phyloP scores from a whole-genome alignment of 2,329 filamentous ascomycete genomes.

The Leptodontidium sp. region DNA sequence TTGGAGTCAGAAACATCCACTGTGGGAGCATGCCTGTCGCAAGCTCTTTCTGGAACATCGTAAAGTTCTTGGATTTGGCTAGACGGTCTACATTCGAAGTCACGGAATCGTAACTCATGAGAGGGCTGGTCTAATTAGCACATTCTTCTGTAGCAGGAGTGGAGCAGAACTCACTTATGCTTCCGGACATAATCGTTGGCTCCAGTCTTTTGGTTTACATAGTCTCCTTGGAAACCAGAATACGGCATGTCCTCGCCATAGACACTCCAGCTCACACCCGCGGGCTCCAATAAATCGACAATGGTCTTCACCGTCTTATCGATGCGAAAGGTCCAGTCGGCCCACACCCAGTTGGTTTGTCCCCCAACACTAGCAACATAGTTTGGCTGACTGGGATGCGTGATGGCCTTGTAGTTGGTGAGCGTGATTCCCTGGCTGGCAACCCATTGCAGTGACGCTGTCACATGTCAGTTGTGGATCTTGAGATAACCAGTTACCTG shows the following conservation, averaged over 20 bases:
- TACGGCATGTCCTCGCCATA: constrained; percentile 83
- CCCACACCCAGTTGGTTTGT: constrained; percentile 73
- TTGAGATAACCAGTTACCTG: not conserved
- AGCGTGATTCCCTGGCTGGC: constrained; percentile 69
- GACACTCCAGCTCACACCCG: constrained; percentile 63
- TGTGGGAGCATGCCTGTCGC: constrained; percentile 70
- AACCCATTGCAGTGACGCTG: constrained; percentile 60
- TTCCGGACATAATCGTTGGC: constrained; percentile 83
- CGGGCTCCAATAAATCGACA: constrained; percentile 58
- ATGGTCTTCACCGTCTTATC: constrained; percentile 65
- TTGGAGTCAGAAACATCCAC: constrained; percentile 76
- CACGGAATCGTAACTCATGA: constrained; percentile 70
- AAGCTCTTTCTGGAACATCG: constrained; percentile 73
- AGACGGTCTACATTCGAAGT: constrained; percentile 65
- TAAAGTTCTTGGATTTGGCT: constrained; percentile 77
- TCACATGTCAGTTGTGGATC: constrained; percentile 45
- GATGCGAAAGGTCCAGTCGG: constrained; percentile 68
- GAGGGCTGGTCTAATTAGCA: constrained; percentile 46
- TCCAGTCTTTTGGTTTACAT: constrained; percentile 68
- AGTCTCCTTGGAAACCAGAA: constrained; percentile 73
- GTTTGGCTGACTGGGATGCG: constrained; percentile 79
- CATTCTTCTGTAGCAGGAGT: not conserved
- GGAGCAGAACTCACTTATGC: constrained; percentile 64
- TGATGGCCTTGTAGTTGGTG: constrained; percentile 66
- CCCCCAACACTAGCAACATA: constrained; percentile 74